Conservation (phyloP, 164 flowering plant species). For the Saururus chinensis region DNA sequence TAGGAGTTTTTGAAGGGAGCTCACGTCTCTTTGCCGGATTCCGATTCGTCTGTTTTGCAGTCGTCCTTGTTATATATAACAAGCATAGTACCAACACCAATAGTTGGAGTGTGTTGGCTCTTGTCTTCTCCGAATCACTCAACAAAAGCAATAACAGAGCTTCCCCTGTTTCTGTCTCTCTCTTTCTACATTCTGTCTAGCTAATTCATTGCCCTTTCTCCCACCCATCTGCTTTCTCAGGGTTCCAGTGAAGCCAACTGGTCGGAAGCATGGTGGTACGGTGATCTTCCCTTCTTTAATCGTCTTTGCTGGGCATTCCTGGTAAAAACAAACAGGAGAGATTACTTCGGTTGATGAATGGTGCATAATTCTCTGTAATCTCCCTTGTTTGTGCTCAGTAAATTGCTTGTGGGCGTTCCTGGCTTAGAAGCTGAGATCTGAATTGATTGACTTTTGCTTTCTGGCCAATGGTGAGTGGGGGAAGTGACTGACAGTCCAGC, state of each 20-base stretch:
- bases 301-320: too few relatives aligned
- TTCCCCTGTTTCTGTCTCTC: too few relatives aligned
- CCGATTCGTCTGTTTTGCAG: background rate
- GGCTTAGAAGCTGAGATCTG: conserved; percentile 6
- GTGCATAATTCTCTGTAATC: too few relatives aligned
- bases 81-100: background rate
- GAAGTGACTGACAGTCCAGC: conserved; percentile 26
- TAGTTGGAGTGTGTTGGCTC: conserved; percentile 6
- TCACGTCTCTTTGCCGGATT: background rate
- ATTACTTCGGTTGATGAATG: too few relatives aligned
- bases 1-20: conserved; percentile 1
- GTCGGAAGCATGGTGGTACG: too few relatives aligned
- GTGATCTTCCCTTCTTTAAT: too few relatives aligned
- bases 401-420: background rate
- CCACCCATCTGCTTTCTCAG: too few relatives aligned
- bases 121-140: background rate
- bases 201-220: too few relatives aligned
- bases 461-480: conserved; percentile 9
- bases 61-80: background rate
- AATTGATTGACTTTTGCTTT: conserved; percentile 8
- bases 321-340: too few relatives aligned
- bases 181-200: background rate
- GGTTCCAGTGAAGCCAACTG: too few relatives aligned
- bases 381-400: too few relatives aligned
- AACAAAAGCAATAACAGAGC: too few relatives aligned